Evolutionary conservation across 345 rosid species (phyloP), one percentile per base, ranked within the genome.

Genomic region (Salix dunnii): DNA sequence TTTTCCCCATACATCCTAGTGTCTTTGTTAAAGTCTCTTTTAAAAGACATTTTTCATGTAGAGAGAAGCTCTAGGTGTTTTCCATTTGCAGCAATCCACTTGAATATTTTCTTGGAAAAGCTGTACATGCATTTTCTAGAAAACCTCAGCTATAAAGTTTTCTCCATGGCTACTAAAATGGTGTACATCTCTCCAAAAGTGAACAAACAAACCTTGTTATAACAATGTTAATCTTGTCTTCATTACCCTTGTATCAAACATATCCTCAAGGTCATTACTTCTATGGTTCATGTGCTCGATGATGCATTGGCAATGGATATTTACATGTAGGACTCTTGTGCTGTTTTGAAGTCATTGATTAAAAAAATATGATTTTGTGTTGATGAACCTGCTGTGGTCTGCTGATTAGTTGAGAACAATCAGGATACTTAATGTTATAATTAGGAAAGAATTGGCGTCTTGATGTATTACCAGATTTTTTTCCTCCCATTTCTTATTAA

Each of bases 381-480:
- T 48, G 18, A 42, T 63, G 67, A 42, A 64, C 14, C 20, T 69
- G 61, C 9, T 1, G 35, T 10, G 27, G 20, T 43, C 60, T 17
- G 67, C 72, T 60, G 48, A 35, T 35, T 66, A 17, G 27, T 14
- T 55, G 64, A 49, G 71, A 66, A 75, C 13, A 14, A 62, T 73
- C 25, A 40, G 14, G 14, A 10, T 58, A 23, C 1, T 23, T 12
- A 61, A 40, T 27, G 5, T 72, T 23, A 40, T 40, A 71, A 5
- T 0, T 35, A 4, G 31, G 33, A 20, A 60, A 30, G 61, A 31
- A 36, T 53, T n/a, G 21, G 31, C 18, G 71, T 76, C 58, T 55
- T 38, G 20, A 25, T 30, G 3, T 76, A 20, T 21, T 23, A 0
- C 38, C 25, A 9, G 35, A 58, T 21, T 38, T n/a, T 13, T n/a